Percentiles rank a stretch among this genome's conserved stretches.
These are phyloP conservation scores for Heimioporus sp. DNA, from an alignment of 768 basidiomycete genomes.

Conservation along the genomic window DNA sequence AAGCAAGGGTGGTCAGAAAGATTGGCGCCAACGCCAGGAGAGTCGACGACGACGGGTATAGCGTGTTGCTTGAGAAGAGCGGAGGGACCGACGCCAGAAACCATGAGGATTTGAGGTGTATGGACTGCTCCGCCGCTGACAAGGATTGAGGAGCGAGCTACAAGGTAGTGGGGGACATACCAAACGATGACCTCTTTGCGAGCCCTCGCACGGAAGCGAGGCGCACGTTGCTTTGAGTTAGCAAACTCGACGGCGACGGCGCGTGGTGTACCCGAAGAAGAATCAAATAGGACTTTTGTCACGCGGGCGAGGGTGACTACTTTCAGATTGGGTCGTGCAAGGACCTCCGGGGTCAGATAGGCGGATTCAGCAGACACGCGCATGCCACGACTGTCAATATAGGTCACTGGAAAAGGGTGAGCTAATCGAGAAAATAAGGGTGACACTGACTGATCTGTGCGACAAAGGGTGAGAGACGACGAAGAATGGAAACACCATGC, in stretches of 20 bases:
- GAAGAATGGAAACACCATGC: conserved; percentile 10
- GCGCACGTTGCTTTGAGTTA: conserved; percentile 19
- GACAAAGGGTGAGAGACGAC: background rate
- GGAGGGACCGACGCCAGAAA: conserved; percentile 76
- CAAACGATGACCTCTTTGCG: conserved; percentile 60
- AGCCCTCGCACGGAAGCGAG: conserved; percentile 44
- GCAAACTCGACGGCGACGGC: conserved; percentile 65
- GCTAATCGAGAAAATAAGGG: background rate
- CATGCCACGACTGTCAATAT: conserved; percentile 48
- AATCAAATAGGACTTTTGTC: conserved; percentile 57
- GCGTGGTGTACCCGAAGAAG: conserved; percentile 35
- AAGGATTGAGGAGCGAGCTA: background rate
- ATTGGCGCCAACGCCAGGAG: conserved; percentile 73
- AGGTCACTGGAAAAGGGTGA: conserved; percentile 53
- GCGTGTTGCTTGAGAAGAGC: conserved; percentile 48
- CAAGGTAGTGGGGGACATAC: conserved; percentile 33
- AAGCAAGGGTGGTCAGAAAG: conserved; percentile 68
- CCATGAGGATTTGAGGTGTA: conserved; percentile 64
- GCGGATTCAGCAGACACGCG: conserved; percentile 65
- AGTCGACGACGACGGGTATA: conserved; percentile 58
- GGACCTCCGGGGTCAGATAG: conserved; percentile 64
- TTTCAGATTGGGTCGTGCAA: conserved; percentile 62
- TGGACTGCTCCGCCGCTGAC: conserved; percentile 60
- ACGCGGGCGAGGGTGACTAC: conserved; percentile 56
- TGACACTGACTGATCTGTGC: conserved; percentile 41